Evolutionary conservation across 352 stramenopile genomes (phyloP), one percentile per base, ranked within the genome.

Genomic region (Phytophthora agathidicida): DNA sequence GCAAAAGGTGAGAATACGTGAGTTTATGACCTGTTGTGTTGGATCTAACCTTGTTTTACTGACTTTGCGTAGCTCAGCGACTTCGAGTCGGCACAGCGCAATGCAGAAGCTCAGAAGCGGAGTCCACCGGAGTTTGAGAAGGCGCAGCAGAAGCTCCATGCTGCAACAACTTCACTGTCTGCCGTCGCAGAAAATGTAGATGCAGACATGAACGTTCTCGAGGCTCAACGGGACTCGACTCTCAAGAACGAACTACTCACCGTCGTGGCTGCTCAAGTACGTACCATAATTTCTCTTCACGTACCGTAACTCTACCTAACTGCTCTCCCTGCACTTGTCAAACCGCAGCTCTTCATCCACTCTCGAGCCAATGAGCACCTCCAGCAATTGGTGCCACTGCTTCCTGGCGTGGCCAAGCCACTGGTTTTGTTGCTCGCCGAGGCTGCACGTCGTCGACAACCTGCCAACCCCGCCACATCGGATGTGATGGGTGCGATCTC

Each of bases 201-300:
- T 53, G 48, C 42, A 13, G 80, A 89, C 44, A 69, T 93, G 46
- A 86, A 75, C 38, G 74, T 71, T 3, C 67, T 93, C 8, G 80
- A 93, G 28, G 47, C 66, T 32, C 77, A 78, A 27, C 79, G 84
- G 24, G 70, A 83, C 44, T 60, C 73, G 19, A 79, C 89, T 49
- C 78, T 93, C 49, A 87, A 86, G 63, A 91, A 93, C 62, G 81
- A 93, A 43, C 67, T 93, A 28, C 79, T 91, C 36, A 85, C 81
- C 1, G 71, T 93, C 32, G 73, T 91, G 8, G 84, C 84, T 1
- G 73, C 81, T n/a, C 77, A 91, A 59, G 79, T 82, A 41, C 19
- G 57, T 56, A 6, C 1, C 2, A 9, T 45, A n/a, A n/a, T 13
- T 14, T 30, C 13, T 5, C 9, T 24, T 38, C 13, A 19, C 7